These are phyloP conservation scores for Symbiodinium natans DNA, from an alignment of 73 alveolate species.

Conservation along the genomic window DNA sequence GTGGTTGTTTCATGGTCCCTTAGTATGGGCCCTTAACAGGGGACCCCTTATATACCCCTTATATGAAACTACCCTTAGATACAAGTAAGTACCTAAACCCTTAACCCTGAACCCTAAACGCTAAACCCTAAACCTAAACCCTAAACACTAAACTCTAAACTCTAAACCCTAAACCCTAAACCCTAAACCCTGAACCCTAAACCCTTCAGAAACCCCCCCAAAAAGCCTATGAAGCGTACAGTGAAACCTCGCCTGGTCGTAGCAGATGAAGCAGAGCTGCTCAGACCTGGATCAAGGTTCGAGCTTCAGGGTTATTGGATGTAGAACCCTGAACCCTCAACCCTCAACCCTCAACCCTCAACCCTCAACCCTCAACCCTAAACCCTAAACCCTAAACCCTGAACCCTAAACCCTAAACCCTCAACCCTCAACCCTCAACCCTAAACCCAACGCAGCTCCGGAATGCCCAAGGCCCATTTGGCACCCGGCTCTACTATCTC, in stretches of 20 bases:
- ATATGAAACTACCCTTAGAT: too few relatives aligned
- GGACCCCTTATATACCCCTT: too few relatives aligned
- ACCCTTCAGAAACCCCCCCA: too few relatives aligned
- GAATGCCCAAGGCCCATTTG: neutral
- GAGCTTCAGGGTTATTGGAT: too few relatives aligned
- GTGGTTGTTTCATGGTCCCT: too few relatives aligned
- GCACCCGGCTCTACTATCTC: conserved; percentile 56
- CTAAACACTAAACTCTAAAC: neutral
- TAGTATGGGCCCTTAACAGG: too few relatives aligned
- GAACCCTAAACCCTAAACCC: neutral
- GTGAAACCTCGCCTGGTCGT: conserved; percentile 90
- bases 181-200: neutral
- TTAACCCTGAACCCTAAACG: too few relatives aligned
- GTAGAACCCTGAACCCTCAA: neutral
- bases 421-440: neutral
- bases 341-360: neutral
- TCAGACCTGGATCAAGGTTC: conserved; percentile 67
- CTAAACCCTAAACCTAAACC: too few relatives aligned
- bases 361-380: neutral
- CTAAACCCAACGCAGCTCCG: too few relatives aligned
- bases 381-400: neutral
- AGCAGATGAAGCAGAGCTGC: conserved; percentile 83
- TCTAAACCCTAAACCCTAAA: neutral
- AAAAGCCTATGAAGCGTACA: too few relatives aligned
- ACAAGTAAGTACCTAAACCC: too few relatives aligned